These are phyloP conservation scores for Eutrema japonicum DNA, from an alignment of 345 rosid genomes.

Conservation along the genomic window DNA sequence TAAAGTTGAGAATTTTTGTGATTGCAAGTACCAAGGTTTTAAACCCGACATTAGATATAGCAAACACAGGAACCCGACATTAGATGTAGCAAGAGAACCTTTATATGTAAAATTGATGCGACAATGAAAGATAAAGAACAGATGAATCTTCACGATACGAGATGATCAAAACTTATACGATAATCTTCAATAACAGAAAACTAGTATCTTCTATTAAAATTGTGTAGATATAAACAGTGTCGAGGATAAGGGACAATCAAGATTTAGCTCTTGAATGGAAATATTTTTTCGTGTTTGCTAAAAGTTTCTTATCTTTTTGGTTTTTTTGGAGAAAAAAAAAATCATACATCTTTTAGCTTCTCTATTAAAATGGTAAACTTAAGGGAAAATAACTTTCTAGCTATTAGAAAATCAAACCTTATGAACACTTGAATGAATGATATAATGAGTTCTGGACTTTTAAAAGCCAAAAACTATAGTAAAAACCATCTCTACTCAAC, in stretches of 20 bases:
- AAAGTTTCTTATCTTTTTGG: neutral
- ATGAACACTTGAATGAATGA: neutral
- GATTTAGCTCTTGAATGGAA: neutral
- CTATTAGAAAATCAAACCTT: neutral
- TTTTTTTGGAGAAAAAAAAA: no score
- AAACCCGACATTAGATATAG: neutral
- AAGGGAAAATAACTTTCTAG: neutral
- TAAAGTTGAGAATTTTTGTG: slow-evolving; percentile 17
- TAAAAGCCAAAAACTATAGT: neutral
- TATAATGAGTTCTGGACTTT: slow-evolving; percentile 1
- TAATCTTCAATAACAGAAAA: slow-evolving; percentile 1
- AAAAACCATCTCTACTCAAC: slow-evolving; percentile 22
- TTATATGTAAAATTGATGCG: neutral
- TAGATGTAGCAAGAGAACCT: no score
- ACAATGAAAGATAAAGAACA: neutral
- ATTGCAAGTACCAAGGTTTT: slow-evolving; percentile 17
- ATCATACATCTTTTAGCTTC: neutral
- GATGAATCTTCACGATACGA: neutral
- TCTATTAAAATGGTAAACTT: neutral
- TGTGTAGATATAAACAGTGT: neutral
- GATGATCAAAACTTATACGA: slow-evolving; percentile 1
- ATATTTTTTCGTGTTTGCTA: neutral
- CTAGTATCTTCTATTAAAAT: neutral
- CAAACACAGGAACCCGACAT: no score
- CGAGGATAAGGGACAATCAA: neutral